Evolutionary conservation across 176 grass and related monocot genomes (phyloP).

Genomic region (Tillandsia fasciculata): DNA sequence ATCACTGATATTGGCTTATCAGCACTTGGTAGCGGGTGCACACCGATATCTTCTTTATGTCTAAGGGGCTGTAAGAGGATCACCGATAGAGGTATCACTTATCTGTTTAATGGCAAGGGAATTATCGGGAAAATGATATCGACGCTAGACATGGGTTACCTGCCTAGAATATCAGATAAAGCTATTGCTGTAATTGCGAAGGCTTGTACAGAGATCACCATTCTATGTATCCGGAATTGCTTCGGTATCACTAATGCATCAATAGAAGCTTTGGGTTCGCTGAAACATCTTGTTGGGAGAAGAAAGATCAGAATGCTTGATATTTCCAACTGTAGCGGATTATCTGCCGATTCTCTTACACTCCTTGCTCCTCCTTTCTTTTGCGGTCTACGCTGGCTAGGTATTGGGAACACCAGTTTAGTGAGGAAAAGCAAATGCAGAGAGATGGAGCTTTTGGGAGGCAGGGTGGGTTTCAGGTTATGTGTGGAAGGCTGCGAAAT

Average conservation of each 20-base stretch:
- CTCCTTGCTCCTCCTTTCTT: conserved; percentile 49
- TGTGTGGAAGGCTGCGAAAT: conserved; percentile 66
- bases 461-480: conserved; percentile 54
- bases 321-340: conserved; percentile 49
- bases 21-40: conserved; percentile 51
- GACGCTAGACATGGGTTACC: conserved; percentile 55
- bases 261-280: conserved; percentile 47
- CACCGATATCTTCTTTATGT: conserved; percentile 58
- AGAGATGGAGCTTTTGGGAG: conserved; percentile 32
- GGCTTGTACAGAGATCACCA: conserved; percentile 48
- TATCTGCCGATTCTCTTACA: conserved; percentile 51
- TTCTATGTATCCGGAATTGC: conserved; percentile 60
- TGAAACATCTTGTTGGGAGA: conserved; percentile 24
- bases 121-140: conserved; percentile 52
- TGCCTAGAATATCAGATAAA: conserved; percentile 60
- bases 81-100: conserved; percentile 59
- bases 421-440: conserved; percentile 35
- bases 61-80: conserved; percentile 82
- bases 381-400: conserved; percentile 76
- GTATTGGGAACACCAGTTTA: conserved; percentile 61
- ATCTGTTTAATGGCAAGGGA: conserved; percentile 42
- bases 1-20: conserved; percentile 72
- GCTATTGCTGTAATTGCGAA: conserved; percentile 42
- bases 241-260: conserved; percentile 49
- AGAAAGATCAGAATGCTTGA: conserved; percentile 74